Conservation (phyloP, 352 stramenopile species). For the Pythium dissimile region DNA sequence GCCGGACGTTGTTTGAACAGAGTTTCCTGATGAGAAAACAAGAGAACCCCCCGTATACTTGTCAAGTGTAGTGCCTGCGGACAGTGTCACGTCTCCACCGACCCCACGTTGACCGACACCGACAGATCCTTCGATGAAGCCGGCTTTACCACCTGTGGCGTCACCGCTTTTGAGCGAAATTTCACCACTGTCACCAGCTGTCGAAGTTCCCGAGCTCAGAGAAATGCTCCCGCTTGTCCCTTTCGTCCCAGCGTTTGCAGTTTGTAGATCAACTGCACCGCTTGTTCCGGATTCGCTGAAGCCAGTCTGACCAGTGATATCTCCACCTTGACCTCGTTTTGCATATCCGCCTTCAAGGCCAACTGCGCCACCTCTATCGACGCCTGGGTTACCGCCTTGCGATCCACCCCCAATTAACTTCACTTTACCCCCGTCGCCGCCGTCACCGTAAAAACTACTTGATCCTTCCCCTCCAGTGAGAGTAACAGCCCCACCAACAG, state of each 20-base stretch:
- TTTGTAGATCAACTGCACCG: slow-evolving; percentile 45
- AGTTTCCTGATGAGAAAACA: slow-evolving; percentile 51
- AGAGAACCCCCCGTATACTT: slow-evolving; percentile 53
- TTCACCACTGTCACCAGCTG: slow-evolving; percentile 56
- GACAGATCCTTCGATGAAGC: slow-evolving; percentile 51
- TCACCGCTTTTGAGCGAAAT: slow-evolving; percentile 53
- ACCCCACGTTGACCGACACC: slow-evolving; percentile 46
- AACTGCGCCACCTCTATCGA: slow-evolving; percentile 71
- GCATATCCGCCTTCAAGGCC: slow-evolving; percentile 70
- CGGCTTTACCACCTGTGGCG: slow-evolving; percentile 49
- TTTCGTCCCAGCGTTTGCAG: slow-evolving; percentile 51
- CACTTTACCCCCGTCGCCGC: slow-evolving; percentile 86
- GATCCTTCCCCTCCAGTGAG: slow-evolving; percentile 62
- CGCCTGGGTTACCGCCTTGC: slow-evolving; percentile 56
- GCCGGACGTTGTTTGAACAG: slow-evolving; percentile 51
- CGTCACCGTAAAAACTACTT: slow-evolving; percentile 61
- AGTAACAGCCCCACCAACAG: slow-evolving; percentile 43
- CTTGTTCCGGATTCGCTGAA: slow-evolving; percentile 54
- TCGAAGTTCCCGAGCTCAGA: slow-evolving; percentile 58
- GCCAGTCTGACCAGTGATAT: slow-evolving; percentile 42
- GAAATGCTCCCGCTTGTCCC: slow-evolving; percentile 46
- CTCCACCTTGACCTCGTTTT: slow-evolving; percentile 49
- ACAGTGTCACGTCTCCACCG: slow-evolving; percentile 57
- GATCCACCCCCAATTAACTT: slow-evolving; percentile 78
- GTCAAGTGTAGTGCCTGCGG: slow-evolving; percentile 64